Conservation (phyloP, 2,329 filamentous ascomycete genomes). For the Aspergillus flavus region DNA sequence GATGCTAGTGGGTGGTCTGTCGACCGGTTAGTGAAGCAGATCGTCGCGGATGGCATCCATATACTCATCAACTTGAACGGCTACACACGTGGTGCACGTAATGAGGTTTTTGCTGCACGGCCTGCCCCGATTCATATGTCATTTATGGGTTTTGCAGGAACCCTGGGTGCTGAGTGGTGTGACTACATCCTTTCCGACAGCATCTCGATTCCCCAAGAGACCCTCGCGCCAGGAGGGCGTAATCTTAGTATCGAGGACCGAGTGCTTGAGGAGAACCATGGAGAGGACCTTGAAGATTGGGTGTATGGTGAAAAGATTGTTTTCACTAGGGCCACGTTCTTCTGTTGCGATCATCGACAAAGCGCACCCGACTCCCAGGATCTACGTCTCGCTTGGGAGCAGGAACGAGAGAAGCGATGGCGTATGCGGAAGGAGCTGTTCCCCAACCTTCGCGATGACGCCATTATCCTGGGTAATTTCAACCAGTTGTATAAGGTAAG, state of each 20-base stretch:
- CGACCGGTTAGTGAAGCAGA: slow-evolving; percentile 82
- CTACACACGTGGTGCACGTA: slow-evolving; percentile 93
- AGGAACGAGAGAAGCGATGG: slow-evolving; percentile 82
- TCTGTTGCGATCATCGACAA: slow-evolving; percentile 95
- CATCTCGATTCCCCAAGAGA: slow-evolving; percentile 79
- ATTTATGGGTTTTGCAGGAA: slow-evolving; percentile 98
- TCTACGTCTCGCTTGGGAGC: slow-evolving; percentile 72
- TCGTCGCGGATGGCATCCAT: slow-evolving; percentile 84
- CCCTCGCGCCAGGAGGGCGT: slow-evolving; percentile 75
- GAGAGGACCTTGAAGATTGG: slow-evolving; percentile 75
- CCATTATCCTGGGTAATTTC: slow-evolving; percentile 94
- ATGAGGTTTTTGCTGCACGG: slow-evolving; percentile 93
- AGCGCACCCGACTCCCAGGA: slow-evolving; percentile 76
- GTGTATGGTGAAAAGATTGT: slow-evolving; percentile 97
- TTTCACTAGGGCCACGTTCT: slow-evolving; percentile 92
- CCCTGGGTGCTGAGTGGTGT: slow-evolving; percentile 95
- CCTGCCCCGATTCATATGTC: slow-evolving; percentile 98
- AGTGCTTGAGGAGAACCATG: slow-evolving; percentile 64
- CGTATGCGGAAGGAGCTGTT: slow-evolving; percentile 92
- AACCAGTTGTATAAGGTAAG: slow-evolving; percentile 96
- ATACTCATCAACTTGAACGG: slow-evolving; percentile 98
- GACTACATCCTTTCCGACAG: slow-evolving; percentile 93
- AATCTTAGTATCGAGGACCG: slow-evolving; percentile 75
- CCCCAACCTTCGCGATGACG: slow-evolving; percentile 76
- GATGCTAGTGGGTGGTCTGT: slow-evolving; percentile 87